phyloP scores from a whole-genome alignment of 225 moss, liverwort and hornwort genomes.

The Climacium dendroides region DNA sequence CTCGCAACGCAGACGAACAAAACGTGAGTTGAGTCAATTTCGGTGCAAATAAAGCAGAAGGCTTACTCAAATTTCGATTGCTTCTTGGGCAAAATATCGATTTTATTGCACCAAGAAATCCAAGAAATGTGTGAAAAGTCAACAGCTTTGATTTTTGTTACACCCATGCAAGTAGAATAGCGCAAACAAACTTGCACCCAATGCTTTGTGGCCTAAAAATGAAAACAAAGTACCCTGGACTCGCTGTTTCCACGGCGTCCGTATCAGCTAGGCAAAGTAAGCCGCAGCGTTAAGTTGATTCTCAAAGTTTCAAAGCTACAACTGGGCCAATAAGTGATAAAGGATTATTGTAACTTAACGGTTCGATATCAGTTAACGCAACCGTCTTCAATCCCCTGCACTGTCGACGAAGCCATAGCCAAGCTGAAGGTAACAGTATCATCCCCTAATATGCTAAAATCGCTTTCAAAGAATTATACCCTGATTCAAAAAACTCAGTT shows the following conservation, averaged over 20 bases:
- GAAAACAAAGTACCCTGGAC: background rate
- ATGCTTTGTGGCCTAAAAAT: background rate
- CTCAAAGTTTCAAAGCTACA: background rate
- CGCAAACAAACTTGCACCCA: background rate
- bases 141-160: background rate
- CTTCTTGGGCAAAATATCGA: background rate
- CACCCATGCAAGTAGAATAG: background rate
- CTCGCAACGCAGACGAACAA: background rate
- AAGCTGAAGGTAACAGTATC: background rate
- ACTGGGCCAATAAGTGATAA: background rate
- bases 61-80: background rate
- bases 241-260: background rate
- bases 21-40: background rate
- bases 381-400: background rate
- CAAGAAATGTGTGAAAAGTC: background rate
- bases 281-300: background rate
- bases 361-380: background rate
- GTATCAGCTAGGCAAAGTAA: background rate
- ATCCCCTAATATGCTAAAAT: background rate
- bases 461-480: background rate
- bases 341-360: background rate
- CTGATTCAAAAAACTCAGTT: background rate
- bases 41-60: background rate
- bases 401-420: background rate
- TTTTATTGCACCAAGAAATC: background rate